Conservation (phyloP, 768 basidiomycete genomes). For the Lepiota subincarnata region DNA sequence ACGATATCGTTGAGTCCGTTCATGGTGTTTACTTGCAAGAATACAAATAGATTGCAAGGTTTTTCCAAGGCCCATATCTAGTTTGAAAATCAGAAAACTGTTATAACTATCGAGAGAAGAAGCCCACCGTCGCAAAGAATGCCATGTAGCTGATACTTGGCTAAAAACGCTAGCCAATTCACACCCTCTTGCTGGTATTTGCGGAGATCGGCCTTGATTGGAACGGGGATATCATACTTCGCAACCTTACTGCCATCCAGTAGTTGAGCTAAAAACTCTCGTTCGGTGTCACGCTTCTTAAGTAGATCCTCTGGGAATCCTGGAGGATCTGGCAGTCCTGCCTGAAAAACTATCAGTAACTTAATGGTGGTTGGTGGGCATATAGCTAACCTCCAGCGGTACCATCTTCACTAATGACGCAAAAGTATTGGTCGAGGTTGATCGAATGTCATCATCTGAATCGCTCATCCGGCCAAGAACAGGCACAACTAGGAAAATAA, state of each 20-base stretch:
- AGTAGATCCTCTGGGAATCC: constrained; percentile 88
- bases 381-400: constrained; percentile 77
- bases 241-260: constrained; percentile 95
- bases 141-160: constrained; percentile 96
- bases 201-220: constrained; percentile 89
- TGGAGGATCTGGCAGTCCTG: constrained; percentile 93
- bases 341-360: constrained; percentile 39
- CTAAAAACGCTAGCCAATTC: constrained; percentile 97
- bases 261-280: constrained; percentile 89
- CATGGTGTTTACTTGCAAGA: constrained; percentile 88
- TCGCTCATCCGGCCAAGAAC: constrained; percentile 98
- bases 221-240: constrained; percentile 79
- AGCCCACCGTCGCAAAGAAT: constrained; percentile 91
- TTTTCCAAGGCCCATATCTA: constrained; percentile 99
- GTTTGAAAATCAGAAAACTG: not conserved
- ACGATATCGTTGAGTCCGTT: constrained; percentile 67
- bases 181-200: constrained; percentile 99
- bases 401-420: constrained; percentile 98
- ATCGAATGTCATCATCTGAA: constrained; percentile 83
- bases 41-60: constrained; percentile 98
- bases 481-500: constrained; percentile 95
- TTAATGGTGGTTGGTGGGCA: not conserved
- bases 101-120: not conserved
- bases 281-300: constrained; percentile 79
- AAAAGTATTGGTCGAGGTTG: constrained; percentile 95